Evolutionary conservation across 1,284 basidiomycete species (phyloP), one percentile per base, ranked within the genome.

Genomic region (Vanrija pseudolonga): DNA sequence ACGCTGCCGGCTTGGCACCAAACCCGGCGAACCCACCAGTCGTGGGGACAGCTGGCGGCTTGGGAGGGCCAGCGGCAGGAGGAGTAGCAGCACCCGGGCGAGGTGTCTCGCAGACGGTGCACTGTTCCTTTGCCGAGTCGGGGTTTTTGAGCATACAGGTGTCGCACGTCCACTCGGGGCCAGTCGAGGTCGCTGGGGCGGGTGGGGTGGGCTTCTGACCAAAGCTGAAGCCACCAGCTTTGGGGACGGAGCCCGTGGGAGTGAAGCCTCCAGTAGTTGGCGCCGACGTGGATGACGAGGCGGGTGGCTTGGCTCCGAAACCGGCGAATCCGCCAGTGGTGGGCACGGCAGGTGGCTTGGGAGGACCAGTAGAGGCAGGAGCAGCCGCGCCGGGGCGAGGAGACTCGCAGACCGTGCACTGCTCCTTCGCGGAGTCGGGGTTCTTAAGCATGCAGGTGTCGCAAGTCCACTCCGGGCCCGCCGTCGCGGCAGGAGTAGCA

Each of bases 351-450:
- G 53, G 28, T 5, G 50, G 46, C 6, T 38, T 47, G 5, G 47
- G 47, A 4, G 47, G 53, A 15, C n/a, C 39, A 20, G 43, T 38
- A 9, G 37, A 14, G 8, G 42, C 24, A 8, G 51, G 50, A 15
- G 42, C 60, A 42, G 44, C 45, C 3, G 51, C 69, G 64, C 45
- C 62, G 32, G 66, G 69, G 17, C 76, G 70, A 1, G 78, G 76
- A 3, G 76, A 59, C 36, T 83, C 82, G 57, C 84, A 85, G 19
- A 82, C 60, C 0, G 72, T 75, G 62, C 84, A 85, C 63, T 83
- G 81, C 36, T 66, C 62, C 39, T 66, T 76, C 3, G 77, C 79
- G 11, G 67, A 69, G 11, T 69, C 76, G 8, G 79, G 71, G 60
- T 83, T 84, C 42, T 76, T 68, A 36, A 83, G 61, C 69, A 74